Evolutionary conservation across 2,329 filamentous ascomycete genomes (phyloP).

Genomic region (Colletotrichum spinosum): DNA sequence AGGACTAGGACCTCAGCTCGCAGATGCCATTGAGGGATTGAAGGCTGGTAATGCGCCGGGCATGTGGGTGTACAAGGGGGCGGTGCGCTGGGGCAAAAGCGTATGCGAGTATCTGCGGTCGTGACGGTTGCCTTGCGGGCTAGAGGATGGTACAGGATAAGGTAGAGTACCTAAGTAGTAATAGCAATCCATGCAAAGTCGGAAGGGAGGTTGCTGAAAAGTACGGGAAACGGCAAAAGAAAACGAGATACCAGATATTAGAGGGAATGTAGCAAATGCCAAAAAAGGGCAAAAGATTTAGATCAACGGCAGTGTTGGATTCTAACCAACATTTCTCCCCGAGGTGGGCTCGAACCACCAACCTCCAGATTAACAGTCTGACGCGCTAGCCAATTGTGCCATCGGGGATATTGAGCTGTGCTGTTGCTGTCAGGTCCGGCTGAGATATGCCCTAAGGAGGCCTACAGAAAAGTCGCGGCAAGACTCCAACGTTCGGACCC

Average conservation of each 20-base stretch:
- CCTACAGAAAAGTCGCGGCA: neutral
- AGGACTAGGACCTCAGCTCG: slow-evolving; percentile 58
- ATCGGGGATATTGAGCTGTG: slow-evolving; percentile 23
- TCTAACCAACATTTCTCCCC: slow-evolving; percentile 17
- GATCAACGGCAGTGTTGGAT: neutral
- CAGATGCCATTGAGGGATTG: slow-evolving; percentile 65
- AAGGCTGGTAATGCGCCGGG: slow-evolving; percentile 62
- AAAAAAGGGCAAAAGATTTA: neutral
- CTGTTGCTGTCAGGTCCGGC: neutral
- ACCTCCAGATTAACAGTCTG: slow-evolving; percentile 29
- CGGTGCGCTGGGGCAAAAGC: slow-evolving; percentile 58
- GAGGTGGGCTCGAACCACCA: slow-evolving; percentile 30
- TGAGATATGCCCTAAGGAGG: slow-evolving; percentile 2
- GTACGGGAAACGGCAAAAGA: too few species aligned
- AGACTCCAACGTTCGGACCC: slow-evolving; percentile 1
- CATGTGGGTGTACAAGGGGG: slow-evolving; percentile 66
- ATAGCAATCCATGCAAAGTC: neutral
- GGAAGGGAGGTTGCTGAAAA: too few species aligned
- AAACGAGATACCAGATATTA: neutral
- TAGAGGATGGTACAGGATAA: neutral
- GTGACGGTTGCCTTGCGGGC: neutral
- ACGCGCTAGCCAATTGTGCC: slow-evolving; percentile 30
- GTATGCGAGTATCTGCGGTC: slow-evolving; percentile 61
- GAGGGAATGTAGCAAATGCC: neutral
- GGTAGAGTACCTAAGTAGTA: neutral